Base-by-base conservation (phyloP, 306 rosid genomes). In the Malus sylvestris region DNA sequence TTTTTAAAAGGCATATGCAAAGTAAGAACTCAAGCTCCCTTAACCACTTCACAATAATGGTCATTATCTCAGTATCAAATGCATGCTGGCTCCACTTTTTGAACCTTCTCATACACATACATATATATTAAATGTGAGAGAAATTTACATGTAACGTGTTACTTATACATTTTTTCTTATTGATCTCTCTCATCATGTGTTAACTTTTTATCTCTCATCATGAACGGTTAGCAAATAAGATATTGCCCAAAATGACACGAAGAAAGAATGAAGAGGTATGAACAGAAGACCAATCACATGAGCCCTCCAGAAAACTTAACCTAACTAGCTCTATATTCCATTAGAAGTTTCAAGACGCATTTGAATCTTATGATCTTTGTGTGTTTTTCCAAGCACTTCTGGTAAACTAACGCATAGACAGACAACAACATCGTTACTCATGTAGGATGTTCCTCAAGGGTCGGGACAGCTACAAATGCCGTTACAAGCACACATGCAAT, bases 361-460 rank as follows among this genome's bases (percentile, higher is more conserved):
- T 61, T 29, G 67, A 62, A 16, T 62, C 67, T 25, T 25, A 25
- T 60, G 27, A 59, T 55, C 55, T 16, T 15, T 51, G 20, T 73
- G 58, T 73, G 58, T 10, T 73, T 30, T 40, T 20, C 42, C 77
- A 42, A 64, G 40, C 32, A 60, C 77, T 19, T 63, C 62, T 74
- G 61, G 70, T 62, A 20, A 45, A 62, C n/a, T 32, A 63, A 62
- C 12, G 70, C 58, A 42, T 58, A 60, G 68, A 51, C 55, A 58
- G 29, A 62, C 70, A 45, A 10, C 58, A 73, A 19, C 70, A 29
- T 61, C n/a, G 13, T 63, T 62, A 6, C 27, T 45, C 70, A 62
- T 74, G 78, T 74, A 70, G 49, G 33, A 29, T 62, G 70, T 62
- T 74, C 58, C 20, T 73, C 69, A 66, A 74, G 55, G 20, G 20